phyloP scores from a whole-genome alignment of 352 stramenopile species.

The Pythium dissotocum region DNA sequence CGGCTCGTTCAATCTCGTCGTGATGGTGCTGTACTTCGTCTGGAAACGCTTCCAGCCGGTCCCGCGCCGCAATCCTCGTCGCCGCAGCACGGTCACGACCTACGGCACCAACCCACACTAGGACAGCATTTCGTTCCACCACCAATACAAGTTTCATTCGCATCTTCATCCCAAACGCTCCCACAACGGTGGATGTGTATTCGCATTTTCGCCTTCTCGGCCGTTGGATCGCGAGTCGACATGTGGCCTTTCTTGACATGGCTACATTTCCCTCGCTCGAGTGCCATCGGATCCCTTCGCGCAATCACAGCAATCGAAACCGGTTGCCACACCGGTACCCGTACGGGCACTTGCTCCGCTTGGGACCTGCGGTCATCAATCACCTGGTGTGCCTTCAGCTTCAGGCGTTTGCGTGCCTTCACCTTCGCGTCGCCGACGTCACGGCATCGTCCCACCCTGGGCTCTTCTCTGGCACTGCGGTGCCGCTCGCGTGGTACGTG shows the following conservation, averaged over 20 bases:
- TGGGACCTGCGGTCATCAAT: not conserved
- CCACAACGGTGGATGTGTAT: not conserved
- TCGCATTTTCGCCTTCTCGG: not conserved
- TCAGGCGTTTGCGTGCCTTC: not conserved
- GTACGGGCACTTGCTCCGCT: not conserved
- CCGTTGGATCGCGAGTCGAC: not conserved
- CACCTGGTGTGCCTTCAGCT: not conserved
- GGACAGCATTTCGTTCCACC: not conserved
- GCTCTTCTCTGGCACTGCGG: slow-evolving; percentile 25
- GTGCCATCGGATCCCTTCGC: slow-evolving; percentile 12
- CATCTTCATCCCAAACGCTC: not conserved
- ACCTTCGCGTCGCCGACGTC: not conserved
- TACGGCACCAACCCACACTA: slow-evolving; percentile 27
- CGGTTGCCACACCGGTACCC: not conserved
- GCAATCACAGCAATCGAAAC: not conserved
- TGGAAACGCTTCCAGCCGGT: slow-evolving; percentile 62
- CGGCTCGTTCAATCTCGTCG: slow-evolving; percentile 59
- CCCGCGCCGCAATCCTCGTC: slow-evolving; percentile 8
- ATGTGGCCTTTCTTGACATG: slow-evolving; percentile 6
- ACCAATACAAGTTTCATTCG: not conserved
- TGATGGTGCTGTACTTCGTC: slow-evolving; percentile 59
- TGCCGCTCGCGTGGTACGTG: slow-evolving; percentile 17
- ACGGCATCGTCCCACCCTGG: slow-evolving; percentile 3
- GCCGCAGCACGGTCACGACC: slow-evolving; percentile 6
- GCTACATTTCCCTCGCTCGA: slow-evolving; percentile 20